phyloP scores from a whole-genome alignment of 2,329 filamentous ascomycete genomes.

The Lachnellula willkommii region DNA sequence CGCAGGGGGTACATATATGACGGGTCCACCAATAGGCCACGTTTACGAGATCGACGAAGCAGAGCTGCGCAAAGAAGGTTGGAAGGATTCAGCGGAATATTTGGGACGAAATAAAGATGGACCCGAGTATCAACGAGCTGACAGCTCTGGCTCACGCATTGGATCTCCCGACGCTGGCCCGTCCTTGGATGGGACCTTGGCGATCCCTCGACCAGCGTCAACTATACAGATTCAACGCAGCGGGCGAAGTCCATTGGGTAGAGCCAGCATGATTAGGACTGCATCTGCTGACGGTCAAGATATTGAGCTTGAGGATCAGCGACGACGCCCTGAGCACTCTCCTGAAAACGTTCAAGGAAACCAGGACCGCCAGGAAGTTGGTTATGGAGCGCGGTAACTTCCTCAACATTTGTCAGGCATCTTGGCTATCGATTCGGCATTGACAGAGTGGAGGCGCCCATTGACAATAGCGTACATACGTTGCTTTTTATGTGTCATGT shows the following conservation, averaged over 20 bases:
- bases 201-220: conserved; percentile 20
- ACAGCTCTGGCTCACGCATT: conserved; percentile 1
- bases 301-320: conserved; percentile 24
- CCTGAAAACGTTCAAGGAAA: not conserved
- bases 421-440: not conserved
- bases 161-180: conserved; percentile 9
- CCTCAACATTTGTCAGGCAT: not conserved
- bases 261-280: conserved; percentile 31
- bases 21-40: conserved; percentile 37
- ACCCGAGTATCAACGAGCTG: conserved; percentile 12
- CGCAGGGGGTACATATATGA: conserved; percentile 36
- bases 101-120: conserved; percentile 25
- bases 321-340: not conserved
- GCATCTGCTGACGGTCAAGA: conserved; percentile 20
- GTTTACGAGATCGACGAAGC: conserved; percentile 47
- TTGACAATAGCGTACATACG: not conserved
- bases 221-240: conserved; percentile 19
- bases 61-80: conserved; percentile 38
- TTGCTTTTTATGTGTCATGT: not conserved
- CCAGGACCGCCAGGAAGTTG: not conserved
- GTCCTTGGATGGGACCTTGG: conserved; percentile 10
- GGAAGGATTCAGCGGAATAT: conserved; percentile 37
- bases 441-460: not conserved
- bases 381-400: not conserved
- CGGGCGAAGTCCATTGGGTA: conserved; percentile 33